Percentiles rank a stretch among this genome's conserved stretches.
Evolutionary conservation across 2,329 filamentous ascomycete genomes (phyloP).

Genomic region (Aureobasidium melanogenum): DNA sequence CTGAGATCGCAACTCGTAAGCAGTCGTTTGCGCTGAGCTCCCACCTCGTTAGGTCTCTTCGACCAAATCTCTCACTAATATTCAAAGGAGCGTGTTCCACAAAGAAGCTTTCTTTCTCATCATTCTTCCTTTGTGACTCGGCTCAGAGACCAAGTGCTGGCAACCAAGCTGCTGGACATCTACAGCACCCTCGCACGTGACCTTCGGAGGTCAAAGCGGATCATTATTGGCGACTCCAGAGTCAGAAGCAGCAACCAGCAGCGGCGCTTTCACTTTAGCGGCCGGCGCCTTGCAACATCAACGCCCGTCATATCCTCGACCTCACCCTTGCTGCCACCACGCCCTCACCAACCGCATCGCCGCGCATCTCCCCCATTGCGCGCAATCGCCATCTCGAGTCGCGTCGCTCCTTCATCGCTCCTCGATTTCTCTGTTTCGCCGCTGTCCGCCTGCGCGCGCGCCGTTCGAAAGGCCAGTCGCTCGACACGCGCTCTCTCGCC

Average conservation of each 20-base stretch:
- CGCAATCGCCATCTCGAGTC: background rate
- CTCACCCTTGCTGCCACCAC: background rate
- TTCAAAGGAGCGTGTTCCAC: background rate
- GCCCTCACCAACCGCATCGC: background rate
- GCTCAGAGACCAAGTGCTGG: background rate
- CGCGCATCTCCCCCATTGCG: background rate
- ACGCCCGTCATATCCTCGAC: conserved; percentile 10
- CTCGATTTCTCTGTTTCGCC: background rate
- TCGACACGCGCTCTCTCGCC: conserved; percentile 9
- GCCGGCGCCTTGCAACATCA: background rate
- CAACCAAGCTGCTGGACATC: no score
- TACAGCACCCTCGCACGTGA: background rate
- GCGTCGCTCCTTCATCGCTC: background rate
- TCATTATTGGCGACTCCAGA: background rate
- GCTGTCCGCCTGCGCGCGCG: conserved; percentile 10
- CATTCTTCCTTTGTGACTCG: background rate
- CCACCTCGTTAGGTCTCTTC: background rate
- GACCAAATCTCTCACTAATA: background rate
- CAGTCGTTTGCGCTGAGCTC: background rate
- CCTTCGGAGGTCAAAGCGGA: background rate
- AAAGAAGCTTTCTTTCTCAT: background rate
- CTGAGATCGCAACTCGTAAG: background rate
- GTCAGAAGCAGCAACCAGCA: background rate
- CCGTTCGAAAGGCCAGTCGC: conserved; percentile 8
- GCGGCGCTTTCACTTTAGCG: background rate